Evolutionary conservation across 768 basidiomycete genomes (phyloP), one percentile per base, ranked within the genome.

Genomic region (Leccinellum luteum): DNA sequence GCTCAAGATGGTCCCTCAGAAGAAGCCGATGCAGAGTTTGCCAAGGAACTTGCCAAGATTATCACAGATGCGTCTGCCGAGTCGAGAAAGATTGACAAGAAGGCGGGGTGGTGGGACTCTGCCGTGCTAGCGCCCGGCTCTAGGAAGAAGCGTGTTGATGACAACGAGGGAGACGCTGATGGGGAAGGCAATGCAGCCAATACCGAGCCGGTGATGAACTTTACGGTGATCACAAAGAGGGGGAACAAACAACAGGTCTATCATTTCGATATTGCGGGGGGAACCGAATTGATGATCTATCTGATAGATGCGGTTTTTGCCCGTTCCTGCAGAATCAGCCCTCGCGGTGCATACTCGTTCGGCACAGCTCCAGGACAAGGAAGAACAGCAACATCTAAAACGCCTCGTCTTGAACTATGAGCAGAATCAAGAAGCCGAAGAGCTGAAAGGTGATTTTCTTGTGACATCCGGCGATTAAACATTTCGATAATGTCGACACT

Each of bases 371-470:
- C 94, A 94, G 69, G 94, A 95, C 73, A 92, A 89, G 74, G 93
- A 92, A 7, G 97, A 99, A 69, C 96, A 98, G 64, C 94, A 98
- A 72, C 92, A 98, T 60, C 76, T 99, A 63, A 99, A 99, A 77
- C 85, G 87, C n/a, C 81, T 98, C 19, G 97, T 97, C 4, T 81
- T 96, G 52, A 83, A 93, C 69, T 94, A 93, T 61, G 92, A 93
- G 67, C 92, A 93, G 65, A 87, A 88, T 32, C 92, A 93, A 71
- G 92, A 92, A 73, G 87, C 82, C 3, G 90, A 92, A 69, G 90
- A 91, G 66, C 66, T 89, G 64, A 90, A 85, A 82, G 89, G 90
- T 87, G 56, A 1, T 27, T 30, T 43, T 30, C 17, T 54, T 43
- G 61, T 47, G 9, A 3, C 27, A 30, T 31, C 9, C 52, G 17